phyloP scores from a whole-genome alignment of 768 basidiomycete genomes.

The Sporobolomyces phaffii region DNA sequence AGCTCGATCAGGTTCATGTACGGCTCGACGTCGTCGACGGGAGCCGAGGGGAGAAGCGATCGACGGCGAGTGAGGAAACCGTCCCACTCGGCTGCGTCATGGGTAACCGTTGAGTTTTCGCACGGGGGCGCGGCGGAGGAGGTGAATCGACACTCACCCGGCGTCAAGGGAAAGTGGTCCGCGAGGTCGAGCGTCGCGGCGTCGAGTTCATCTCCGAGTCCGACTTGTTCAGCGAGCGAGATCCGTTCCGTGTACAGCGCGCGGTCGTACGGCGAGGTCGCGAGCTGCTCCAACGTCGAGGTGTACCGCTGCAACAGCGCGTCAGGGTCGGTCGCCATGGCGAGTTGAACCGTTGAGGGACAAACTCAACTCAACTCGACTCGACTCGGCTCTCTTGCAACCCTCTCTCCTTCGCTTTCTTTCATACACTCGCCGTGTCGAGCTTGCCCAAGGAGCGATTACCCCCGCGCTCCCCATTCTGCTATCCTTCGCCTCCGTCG shows the following conservation, averaged over 20 bases:
- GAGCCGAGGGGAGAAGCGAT: slow-evolving; percentile 47
- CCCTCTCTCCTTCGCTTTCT: neutral
- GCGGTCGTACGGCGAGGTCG: slow-evolving; percentile 59
- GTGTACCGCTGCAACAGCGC: slow-evolving; percentile 18
- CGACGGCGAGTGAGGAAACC: slow-evolving; percentile 52
- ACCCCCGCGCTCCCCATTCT: no score
- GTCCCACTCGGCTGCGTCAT: no score
- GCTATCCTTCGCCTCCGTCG: no score
- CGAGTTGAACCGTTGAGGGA: neutral
- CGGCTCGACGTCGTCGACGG: slow-evolving; percentile 55
- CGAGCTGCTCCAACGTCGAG: slow-evolving; percentile 55
- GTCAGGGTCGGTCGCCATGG: slow-evolving; percentile 9
- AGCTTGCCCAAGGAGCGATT: no score
- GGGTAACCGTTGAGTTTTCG: no score
- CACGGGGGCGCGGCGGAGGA: no score
- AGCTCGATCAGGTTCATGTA: slow-evolving; percentile 57
- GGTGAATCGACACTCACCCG: slow-evolving; percentile 5
- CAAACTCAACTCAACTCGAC: no score
- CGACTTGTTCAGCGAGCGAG: slow-evolving; percentile 55
- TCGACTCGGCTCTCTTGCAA: neutral
- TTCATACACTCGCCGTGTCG: no score
- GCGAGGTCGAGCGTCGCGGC: slow-evolving; percentile 64
- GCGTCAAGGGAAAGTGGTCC: slow-evolving; percentile 47
- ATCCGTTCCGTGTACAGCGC: slow-evolving; percentile 64
- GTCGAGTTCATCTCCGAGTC: slow-evolving; percentile 57